Evolutionary conservation across 1,284 basidiomycete species (phyloP).

Genomic region (Vanrija sp.): DNA sequence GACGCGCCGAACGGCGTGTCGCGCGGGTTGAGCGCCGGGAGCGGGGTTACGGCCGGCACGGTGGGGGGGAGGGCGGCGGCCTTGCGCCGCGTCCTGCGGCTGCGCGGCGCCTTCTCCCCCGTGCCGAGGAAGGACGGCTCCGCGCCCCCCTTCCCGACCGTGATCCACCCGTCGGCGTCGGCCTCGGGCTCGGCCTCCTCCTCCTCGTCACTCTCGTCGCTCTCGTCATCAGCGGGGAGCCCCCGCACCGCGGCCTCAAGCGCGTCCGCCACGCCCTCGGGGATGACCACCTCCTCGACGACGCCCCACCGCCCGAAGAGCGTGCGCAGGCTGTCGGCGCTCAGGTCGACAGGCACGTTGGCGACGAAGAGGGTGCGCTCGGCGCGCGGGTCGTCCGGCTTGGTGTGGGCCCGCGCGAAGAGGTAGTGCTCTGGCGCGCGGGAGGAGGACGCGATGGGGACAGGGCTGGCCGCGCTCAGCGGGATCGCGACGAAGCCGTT

Average conservation of each 20-base stretch:
- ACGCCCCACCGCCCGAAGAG: constrained; percentile 72
- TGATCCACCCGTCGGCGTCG: constrained; percentile 35
- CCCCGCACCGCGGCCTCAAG: constrained; percentile 37
- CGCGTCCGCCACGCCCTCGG: constrained; percentile 25
- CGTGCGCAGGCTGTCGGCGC: constrained; percentile 66
- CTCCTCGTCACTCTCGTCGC: constrained; percentile 39
- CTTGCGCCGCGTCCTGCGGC: constrained; percentile 19
- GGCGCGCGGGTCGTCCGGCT: constrained; percentile 31
- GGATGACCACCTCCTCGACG: constrained; percentile 67
- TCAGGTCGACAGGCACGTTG: constrained; percentile 79
- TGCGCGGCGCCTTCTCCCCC: constrained; percentile 39
- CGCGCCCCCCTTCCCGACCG: no score
- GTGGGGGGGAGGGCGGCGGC: constrained; percentile 59
- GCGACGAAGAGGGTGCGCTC: constrained; percentile 73
- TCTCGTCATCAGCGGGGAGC: constrained; percentile 22
- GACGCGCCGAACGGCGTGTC: constrained; percentile 22
- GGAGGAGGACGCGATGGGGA: constrained; percentile 19
- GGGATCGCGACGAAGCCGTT: constrained; percentile 36
- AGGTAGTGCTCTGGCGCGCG: constrained; percentile 35
- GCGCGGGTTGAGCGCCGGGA: constrained; percentile 32
- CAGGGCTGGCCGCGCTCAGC: constrained; percentile 22
- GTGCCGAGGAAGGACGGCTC: constrained; percentile 52
- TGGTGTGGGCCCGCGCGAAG: constrained; percentile 35
- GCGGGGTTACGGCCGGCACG: constrained; percentile 40
- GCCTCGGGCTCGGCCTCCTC: constrained; percentile 51